phyloP scores from a whole-genome alignment of 441 rosid genomes.

The Capsella rubella region DNA sequence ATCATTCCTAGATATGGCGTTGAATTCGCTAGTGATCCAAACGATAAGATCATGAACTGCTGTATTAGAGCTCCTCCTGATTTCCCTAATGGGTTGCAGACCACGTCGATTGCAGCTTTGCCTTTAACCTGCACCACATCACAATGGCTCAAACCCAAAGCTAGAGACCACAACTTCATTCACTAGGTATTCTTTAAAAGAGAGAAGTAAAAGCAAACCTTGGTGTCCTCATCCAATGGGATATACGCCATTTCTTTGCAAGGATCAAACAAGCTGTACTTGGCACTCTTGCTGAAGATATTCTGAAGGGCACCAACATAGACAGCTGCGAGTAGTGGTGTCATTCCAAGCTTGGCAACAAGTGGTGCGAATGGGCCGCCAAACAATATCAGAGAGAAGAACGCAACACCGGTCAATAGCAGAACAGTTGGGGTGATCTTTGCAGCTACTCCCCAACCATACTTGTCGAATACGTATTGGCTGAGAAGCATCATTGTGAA shows the following conservation, averaged over 20 bases:
- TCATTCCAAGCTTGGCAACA: conserved; percentile 75
- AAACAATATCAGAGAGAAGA: conserved; percentile 84
- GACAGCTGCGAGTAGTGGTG: conserved; percentile 96
- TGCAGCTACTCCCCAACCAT: conserved; percentile 98
- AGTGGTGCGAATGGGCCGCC: conserved; percentile 76
- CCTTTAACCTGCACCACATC: conserved; percentile 73
- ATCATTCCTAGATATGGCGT: conserved; percentile 89
- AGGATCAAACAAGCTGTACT: conserved; percentile 95
- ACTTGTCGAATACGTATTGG: conserved; percentile 78
- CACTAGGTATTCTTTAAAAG: background rate
- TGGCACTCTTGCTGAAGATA: conserved; percentile 99
- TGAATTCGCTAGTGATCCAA: conserved; percentile 90
- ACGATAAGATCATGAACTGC: conserved; percentile 94
- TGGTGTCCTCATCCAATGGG: conserved; percentile 94
- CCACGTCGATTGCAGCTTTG: conserved; percentile 96
- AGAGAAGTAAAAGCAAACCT: conserved; percentile 53
- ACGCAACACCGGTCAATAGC: conserved; percentile 83
- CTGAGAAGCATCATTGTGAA: conserved; percentile 97
- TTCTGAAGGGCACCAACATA: conserved; percentile 95
- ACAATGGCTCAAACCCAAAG: conserved; percentile 6
- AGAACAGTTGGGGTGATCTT: conserved; percentile 89
- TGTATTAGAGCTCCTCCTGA: conserved; percentile 96
- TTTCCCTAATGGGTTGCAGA: conserved; percentile 95
- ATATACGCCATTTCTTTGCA: conserved; percentile 99
- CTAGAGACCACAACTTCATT: conserved; percentile 1